Base-by-base conservation (phyloP, 2,329 filamentous ascomycete species). In the Lasiodiplodia sp. region DNA sequence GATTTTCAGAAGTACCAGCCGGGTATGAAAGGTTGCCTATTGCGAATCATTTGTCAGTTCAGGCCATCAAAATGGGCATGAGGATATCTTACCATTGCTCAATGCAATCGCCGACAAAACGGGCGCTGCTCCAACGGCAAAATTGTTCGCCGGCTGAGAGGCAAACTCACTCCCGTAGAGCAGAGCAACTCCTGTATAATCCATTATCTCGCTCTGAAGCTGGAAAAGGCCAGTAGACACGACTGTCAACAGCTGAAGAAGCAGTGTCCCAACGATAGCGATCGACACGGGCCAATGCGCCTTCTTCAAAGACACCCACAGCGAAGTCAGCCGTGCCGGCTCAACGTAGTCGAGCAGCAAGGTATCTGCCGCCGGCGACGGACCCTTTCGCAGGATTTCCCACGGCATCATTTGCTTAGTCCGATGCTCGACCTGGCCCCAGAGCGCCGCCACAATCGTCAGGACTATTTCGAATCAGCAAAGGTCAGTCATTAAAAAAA, bases 341-440 rank as follows among this genome's bases (percentile, higher is more conserved):
- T 34, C 34, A 38, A 57, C 21, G 3, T 57, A 57, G 31, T 57
- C 55, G 4, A 34, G 18, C 55, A 57, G 18, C 28, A 57, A 3
- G 12, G 55, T 57, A 28, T 57, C 55, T 2, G 55, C 28, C 16
- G 55, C 55, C n/a, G 55, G 28, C 4, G 55, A n/a, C 28, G 55
- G 55, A 7, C 34, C 34, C 11, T 57, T 34, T 23, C 28, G 7
- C 4, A 57, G 31, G 7, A 57, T 34, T 3, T 28, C 55, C 55
- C 55, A 57, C 25, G 55, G 55, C 55, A 57, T 34, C 28, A 57
- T 34, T 38, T 57, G 55, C 55, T 38, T 57, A 16, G 55, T 57
- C 7, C 55, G 55, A 38, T 57, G 55, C n/a, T 57, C 55, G 18
- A 57, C 55, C 7, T 57, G 55, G 55, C 55, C 55, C 55, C 55